Evolutionary conservation across 371 early-diverging fungal genomes (phyloP).

Genomic region (Rhizopus delemar): DNA sequence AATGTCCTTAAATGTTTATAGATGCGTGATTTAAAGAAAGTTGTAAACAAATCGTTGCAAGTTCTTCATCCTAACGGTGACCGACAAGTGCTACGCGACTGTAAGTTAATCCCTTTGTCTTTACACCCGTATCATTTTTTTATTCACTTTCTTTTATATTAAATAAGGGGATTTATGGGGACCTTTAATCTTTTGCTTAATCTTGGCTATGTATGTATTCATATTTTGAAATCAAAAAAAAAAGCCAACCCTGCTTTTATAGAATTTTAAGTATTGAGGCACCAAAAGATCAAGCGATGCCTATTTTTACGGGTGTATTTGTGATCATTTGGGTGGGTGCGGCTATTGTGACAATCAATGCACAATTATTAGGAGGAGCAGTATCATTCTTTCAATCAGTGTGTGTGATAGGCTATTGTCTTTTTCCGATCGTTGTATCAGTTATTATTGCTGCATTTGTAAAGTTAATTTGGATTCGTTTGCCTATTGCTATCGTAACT

Average conservation of each 20-base stretch:
- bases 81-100: constrained; percentile 74
- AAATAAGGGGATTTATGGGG: constrained; percentile 93
- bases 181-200: constrained; percentile 86
- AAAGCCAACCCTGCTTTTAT: constrained; percentile 1
- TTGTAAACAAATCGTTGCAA: constrained; percentile 71
- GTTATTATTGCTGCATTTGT: constrained; percentile 71
- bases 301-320: constrained; percentile 90
- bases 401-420: constrained; percentile 93
- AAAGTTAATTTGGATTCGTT: constrained; percentile 60
- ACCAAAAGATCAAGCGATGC: constrained; percentile 70
- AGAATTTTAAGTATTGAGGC: constrained; percentile 67
- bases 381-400: constrained; percentile 94
- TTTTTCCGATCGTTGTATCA: constrained; percentile 85
- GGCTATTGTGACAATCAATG: constrained; percentile 90
- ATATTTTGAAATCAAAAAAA: not conserved
- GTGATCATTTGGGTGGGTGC: constrained; percentile 91
- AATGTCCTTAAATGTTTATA: constrained; percentile 26
- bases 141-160: constrained; percentile 1
- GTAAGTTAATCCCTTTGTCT: constrained; percentile 43
- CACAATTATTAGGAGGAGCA: constrained; percentile 88
- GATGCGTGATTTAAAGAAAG: constrained; percentile 78
- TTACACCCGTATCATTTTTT: not conserved
- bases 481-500: constrained; percentile 68
- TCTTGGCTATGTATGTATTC: constrained; percentile 73
- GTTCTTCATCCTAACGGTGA: constrained; percentile 72